These are phyloP conservation scores for Heimioporus sp. DNA, from an alignment of 768 basidiomycete species.

Conservation along the genomic window DNA sequence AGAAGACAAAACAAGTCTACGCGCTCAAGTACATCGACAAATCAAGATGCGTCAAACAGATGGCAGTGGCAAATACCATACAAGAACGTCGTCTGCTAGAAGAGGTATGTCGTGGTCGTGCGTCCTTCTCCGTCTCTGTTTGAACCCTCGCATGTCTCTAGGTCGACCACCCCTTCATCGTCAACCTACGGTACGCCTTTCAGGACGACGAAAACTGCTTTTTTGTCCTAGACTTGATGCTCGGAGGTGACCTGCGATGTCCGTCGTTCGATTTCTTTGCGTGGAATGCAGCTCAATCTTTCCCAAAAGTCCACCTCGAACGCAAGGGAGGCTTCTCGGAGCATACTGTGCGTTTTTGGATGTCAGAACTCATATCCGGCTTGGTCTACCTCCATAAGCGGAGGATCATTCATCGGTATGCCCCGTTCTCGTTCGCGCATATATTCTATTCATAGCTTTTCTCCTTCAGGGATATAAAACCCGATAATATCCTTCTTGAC, in stretches of 20 bases:
- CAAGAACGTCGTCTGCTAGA: constrained; percentile 92
- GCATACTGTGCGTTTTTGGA: constrained; percentile 79
- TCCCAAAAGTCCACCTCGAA: constrained; percentile 74
- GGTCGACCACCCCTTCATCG: constrained; percentile 89
- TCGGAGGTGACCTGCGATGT: constrained; percentile 94
- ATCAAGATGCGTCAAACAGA: constrained; percentile 84
- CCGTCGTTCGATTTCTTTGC: constrained; percentile 30
- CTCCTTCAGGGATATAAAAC: constrained; percentile 80
- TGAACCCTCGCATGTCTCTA: constrained; percentile 23
- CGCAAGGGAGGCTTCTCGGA: constrained; percentile 66
- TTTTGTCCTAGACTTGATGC: constrained; percentile 95
- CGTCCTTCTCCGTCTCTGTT: background rate
- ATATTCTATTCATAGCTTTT: constrained; percentile 5
- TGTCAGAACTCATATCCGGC: constrained; percentile 82
- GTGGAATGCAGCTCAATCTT: background rate
- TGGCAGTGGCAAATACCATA: constrained; percentile 88
- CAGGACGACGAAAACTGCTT: constrained; percentile 98
- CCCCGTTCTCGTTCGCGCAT: constrained; percentile 5
- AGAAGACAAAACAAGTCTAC: constrained; percentile 86
- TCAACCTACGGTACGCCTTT: constrained; percentile 92
- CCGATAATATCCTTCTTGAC: constrained; percentile 95
- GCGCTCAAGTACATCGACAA: constrained; percentile 99
- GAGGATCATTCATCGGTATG: constrained; percentile 91
- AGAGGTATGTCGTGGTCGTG: constrained; percentile 53
- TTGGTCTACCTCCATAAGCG: constrained; percentile 88